Conservation (phyloP, 768 basidiomycete species). For the Asterophora parasitica region DNA sequence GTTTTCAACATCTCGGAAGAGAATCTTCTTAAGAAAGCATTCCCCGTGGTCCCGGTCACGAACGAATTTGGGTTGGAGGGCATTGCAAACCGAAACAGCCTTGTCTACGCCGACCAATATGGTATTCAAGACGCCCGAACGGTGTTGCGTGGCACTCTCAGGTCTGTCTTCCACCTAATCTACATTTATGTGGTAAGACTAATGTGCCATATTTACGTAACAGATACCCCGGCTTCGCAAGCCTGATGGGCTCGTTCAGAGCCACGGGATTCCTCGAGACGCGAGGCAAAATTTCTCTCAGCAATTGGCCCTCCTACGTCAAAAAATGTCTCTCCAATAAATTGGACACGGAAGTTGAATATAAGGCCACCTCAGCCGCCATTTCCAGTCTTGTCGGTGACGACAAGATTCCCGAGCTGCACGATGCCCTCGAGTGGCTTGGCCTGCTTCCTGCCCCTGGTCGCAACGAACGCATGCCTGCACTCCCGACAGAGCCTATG, state of each 20-base stretch:
- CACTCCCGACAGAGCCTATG: constrained; percentile 36
- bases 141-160: constrained; percentile 79
- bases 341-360: constrained; percentile 11
- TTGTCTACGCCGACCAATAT: constrained; percentile 68
- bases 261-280: constrained; percentile 62
- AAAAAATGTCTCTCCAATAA: constrained; percentile 21
- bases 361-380: constrained; percentile 12
- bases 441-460: constrained; percentile 18
- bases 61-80: constrained; percentile 70
- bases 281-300: constrained; percentile 28
- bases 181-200: background rate
- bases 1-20: constrained; percentile 44
- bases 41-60: constrained; percentile 65
- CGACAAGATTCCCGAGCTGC: constrained; percentile 22
- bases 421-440: constrained; percentile 51
- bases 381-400: constrained; percentile 18
- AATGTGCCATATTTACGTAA: background rate
- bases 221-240: constrained; percentile 83
- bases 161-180: constrained; percentile 27
- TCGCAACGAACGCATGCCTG: constrained; percentile 26
- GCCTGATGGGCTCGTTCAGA: constrained; percentile 69
- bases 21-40: constrained; percentile 50
- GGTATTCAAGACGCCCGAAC: constrained; percentile 47
- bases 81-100: constrained; percentile 78
- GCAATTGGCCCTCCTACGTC: constrained; percentile 36